These are phyloP conservation scores for Jaapia argillacea DNA, from an alignment of 768 basidiomycete species.

Conservation along the genomic window DNA sequence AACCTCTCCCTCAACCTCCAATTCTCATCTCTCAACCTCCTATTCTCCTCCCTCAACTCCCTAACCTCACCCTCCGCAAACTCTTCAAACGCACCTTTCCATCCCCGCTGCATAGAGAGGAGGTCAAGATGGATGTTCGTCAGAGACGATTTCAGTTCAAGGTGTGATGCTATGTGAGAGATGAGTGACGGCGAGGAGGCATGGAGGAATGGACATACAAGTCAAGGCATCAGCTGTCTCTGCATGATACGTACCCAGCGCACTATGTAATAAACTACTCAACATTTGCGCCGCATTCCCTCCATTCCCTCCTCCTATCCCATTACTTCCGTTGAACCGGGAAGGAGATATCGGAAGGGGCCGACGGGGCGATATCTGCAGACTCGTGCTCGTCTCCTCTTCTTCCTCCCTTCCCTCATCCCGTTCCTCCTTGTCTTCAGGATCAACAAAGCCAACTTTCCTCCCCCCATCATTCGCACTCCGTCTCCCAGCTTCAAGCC, in stretches of 20 bases:
- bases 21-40: slow-evolving; percentile 58
- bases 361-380: slow-evolving; percentile 48
- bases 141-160: too few species aligned
- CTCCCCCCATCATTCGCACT: slow-evolving; percentile 21
- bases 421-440: slow-evolving; percentile 7
- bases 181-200: too few species aligned
- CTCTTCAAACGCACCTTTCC: slow-evolving; percentile 54
- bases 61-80: slow-evolving; percentile 48
- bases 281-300: too few species aligned
- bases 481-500: slow-evolving; percentile 34
- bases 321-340: too few species aligned
- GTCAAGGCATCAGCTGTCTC: too few species aligned
- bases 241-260: too few species aligned
- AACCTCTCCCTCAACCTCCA: slow-evolving; percentile 33
- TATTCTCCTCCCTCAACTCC: slow-evolving; percentile 34
- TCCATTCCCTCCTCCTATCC: too few species aligned
- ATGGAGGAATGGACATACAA: too few species aligned
- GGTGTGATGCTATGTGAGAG: too few species aligned
- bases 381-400: slow-evolving; percentile 10
- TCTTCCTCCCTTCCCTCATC: slow-evolving; percentile 12
- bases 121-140: slow-evolving; percentile 71
- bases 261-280: too few species aligned
- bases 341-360: slow-evolving; percentile 13
- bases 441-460: slow-evolving; percentile 36
- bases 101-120: slow-evolving; percentile 58